These are phyloP conservation scores for Podospora comata DNA, from an alignment of 495 filamentous ascomycete species.

Conservation along the genomic window DNA sequence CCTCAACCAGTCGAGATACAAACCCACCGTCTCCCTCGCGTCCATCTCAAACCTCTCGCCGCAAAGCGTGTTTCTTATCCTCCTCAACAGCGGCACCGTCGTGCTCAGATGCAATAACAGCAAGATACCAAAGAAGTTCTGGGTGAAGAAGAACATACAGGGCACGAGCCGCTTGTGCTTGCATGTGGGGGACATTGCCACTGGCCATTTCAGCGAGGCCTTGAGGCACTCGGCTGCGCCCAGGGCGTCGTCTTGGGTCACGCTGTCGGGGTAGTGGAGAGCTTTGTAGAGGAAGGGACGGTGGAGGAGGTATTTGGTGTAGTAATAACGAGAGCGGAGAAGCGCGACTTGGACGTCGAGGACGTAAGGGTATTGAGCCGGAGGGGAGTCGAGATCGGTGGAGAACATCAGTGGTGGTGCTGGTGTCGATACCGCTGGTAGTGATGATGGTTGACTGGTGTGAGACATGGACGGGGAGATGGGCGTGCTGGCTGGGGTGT, in stretches of 20 bases:
- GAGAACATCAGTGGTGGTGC: constrained; percentile 46
- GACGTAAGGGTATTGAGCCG: constrained; percentile 43
- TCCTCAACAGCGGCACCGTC: constrained; percentile 45
- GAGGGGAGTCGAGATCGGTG: constrained; percentile 45
- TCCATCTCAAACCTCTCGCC: constrained; percentile 48
- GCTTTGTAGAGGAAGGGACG: constrained; percentile 61
- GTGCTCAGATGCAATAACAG: constrained; percentile 52
- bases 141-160: constrained; percentile 57
- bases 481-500: constrained; percentile 21
- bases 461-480: constrained; percentile 15
- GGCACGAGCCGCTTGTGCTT: constrained; percentile 55
- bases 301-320: constrained; percentile 56
- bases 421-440: neutral
- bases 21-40: constrained; percentile 42
- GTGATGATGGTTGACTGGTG: neutral
- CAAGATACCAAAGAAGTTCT: constrained; percentile 56
- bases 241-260: constrained; percentile 51
- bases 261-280: constrained; percentile 52
- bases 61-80: constrained; percentile 44
- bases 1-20: constrained; percentile 55
- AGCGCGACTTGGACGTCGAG: constrained; percentile 55
- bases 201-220: constrained; percentile 53
- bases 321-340: constrained; percentile 57
- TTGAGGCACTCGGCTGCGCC: constrained; percentile 52
- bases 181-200: constrained; percentile 55